These are phyloP conservation scores for Flaveria robusta DNA, from an alignment of 129 eudicot genomes.

Conservation along the genomic window DNA sequence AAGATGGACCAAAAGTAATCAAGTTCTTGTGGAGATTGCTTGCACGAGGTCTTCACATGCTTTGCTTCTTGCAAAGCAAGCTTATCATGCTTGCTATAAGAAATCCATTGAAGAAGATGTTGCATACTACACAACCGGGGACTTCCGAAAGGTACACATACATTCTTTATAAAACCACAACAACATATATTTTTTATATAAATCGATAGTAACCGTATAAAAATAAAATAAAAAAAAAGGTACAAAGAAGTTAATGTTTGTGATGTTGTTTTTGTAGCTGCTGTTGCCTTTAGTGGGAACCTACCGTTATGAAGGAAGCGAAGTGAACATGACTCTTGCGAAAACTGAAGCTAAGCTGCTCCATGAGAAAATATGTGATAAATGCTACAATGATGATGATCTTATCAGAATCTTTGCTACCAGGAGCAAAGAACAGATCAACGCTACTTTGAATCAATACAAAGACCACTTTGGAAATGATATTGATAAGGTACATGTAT, in stretches of 20 bases:
- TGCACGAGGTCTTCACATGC: conserved; percentile 79
- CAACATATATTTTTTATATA: too few species aligned
- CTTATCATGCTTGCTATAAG: conserved; percentile 76
- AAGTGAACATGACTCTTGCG: conserved; percentile 74
- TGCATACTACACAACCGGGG: conserved; percentile 82
- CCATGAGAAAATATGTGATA: conserved; percentile 59
- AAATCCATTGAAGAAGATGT: conserved; percentile 96
- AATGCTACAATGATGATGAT: conserved; percentile 69
- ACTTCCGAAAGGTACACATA: conserved; percentile 73
- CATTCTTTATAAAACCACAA: too few species aligned
- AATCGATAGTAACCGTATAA: not conserved
- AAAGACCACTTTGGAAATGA: conserved; percentile 64
- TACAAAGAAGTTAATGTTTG: not conserved
- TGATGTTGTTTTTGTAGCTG: conserved; percentile 49
- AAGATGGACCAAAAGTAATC: conserved; percentile 76
- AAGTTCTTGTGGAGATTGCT: conserved; percentile 80
- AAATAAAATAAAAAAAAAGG: too few species aligned
- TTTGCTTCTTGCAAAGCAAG: conserved; percentile 64
- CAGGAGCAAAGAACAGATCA: conserved; percentile 88
- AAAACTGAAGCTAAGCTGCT: conserved; percentile 80
- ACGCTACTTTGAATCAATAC: conserved; percentile 87
- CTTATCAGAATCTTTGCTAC: conserved; percentile 75
- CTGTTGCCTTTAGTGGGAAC: conserved; percentile 69
- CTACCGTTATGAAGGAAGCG: conserved; percentile 79
- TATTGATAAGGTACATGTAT: conserved; percentile 55